These are phyloP conservation scores for Gynostemma pentaphyllum DNA, from an alignment of 306 rosid species.

Conservation along the genomic window DNA sequence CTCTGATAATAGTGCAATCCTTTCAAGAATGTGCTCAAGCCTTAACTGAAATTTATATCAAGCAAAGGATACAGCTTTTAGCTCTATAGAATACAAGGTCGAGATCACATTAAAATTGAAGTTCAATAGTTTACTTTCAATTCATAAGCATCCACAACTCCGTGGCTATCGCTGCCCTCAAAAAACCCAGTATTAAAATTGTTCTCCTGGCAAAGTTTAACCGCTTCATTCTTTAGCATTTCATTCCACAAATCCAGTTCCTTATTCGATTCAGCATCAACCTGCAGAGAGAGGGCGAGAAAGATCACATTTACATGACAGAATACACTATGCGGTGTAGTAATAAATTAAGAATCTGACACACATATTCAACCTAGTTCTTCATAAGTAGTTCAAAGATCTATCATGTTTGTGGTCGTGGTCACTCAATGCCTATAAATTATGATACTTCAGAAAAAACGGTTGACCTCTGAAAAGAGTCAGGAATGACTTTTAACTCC, in stretches of 20 bases:
- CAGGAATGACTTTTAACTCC: not conserved
- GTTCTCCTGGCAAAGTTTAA: slow-evolving; percentile 86
- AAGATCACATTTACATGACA: not conserved
- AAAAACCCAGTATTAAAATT: slow-evolving; percentile 85
- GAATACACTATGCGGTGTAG: too few species aligned
- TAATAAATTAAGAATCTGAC: too few species aligned
- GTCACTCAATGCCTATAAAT: not conserved
- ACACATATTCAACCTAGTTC: not conserved
- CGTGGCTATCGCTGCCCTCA: slow-evolving; percentile 76
- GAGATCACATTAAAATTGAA: slow-evolving; percentile 1
- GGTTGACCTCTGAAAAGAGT: not conserved
- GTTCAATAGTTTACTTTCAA: slow-evolving; percentile 41
- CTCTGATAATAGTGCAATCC: slow-evolving; percentile 78
- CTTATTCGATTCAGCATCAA: slow-evolving; percentile 76
- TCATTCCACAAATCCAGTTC: slow-evolving; percentile 98
- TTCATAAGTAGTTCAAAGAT: not conserved
- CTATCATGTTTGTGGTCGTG: not conserved
- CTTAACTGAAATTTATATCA: slow-evolving; percentile 51
- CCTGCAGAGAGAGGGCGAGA: slow-evolving; percentile 24
- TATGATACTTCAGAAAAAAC: not conserved
- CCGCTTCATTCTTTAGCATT: slow-evolving; percentile 75
- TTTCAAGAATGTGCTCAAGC: slow-evolving; percentile 92
- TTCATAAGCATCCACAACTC: slow-evolving; percentile 86
- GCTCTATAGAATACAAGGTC: not conserved
- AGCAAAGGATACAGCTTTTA: not conserved